Percentiles rank a stretch among this genome's conserved stretches.
Evolutionary conservation across 148 eudicot species (phyloP).

Genomic region (Rhododendron mucronatum): DNA sequence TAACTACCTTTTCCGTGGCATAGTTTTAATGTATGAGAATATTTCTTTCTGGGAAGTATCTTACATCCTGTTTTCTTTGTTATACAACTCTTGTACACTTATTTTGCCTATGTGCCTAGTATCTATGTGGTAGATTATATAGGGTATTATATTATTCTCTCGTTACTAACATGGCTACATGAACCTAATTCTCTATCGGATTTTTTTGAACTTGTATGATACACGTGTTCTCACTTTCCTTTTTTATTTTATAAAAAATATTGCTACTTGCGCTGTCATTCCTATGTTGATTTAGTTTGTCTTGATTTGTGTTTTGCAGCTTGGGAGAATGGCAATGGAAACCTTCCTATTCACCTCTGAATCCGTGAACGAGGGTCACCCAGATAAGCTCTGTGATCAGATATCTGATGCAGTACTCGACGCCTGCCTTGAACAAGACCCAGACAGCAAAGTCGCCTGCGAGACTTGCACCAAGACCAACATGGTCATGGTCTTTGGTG

Average conservation of each 20-base stretch:
- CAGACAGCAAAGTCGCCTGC: slow-evolving; percentile 23
- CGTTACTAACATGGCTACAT: not conserved
- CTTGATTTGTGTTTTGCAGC: not conserved
- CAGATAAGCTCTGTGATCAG: slow-evolving; percentile 28
- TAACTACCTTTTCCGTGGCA: not conserved
- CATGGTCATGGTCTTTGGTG: slow-evolving; percentile 40
- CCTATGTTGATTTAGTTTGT: not conserved
- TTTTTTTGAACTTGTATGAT: not conserved
- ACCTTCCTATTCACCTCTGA: slow-evolving; percentile 22
- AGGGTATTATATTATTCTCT: not conserved
- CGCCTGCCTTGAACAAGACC: slow-evolving; percentile 24
- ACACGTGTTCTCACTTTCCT: not conserved
- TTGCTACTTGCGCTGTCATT: not conserved
- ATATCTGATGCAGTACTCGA: slow-evolving; percentile 23
- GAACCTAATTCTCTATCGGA: not conserved
- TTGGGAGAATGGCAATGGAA: slow-evolving; percentile 13
- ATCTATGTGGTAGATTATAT: not conserved
- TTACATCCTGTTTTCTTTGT: not conserved
- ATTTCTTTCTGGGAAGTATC: not conserved
- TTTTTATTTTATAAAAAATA: not conserved
- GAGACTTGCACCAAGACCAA: slow-evolving; percentile 35
- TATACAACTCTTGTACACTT: not conserved
- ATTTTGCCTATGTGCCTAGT: not conserved
- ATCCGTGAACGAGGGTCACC: slow-evolving; percentile 24
- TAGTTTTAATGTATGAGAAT: not conserved